Conservation (phyloP, 768 basidiomycete species). For the Tephrocybe sp. region DNA sequence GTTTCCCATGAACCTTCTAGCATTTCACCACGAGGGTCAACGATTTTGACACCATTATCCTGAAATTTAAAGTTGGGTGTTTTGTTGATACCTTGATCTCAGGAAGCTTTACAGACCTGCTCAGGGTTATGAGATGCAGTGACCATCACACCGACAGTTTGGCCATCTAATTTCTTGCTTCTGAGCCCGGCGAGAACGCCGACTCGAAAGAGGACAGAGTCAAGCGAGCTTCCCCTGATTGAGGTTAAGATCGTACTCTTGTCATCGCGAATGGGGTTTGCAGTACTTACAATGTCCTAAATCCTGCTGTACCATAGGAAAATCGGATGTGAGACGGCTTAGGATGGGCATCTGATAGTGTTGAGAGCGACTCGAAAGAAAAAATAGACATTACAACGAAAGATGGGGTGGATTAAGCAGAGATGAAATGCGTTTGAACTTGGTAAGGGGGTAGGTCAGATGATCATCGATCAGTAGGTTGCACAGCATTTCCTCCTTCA, state of each 20-base stretch:
- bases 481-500: constrained; percentile 9
- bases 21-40: constrained; percentile 98
- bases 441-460: neutral
- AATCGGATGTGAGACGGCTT: constrained; percentile 70
- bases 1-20: constrained; percentile 89
- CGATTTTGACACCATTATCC: constrained; percentile 99
- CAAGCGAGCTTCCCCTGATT: constrained; percentile 64
- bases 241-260: constrained; percentile 12
- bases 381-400: constrained; percentile 31
- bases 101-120: constrained; percentile 47
- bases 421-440: too few species aligned
- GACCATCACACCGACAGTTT: constrained; percentile 95
- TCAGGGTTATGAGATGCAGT: constrained; percentile 99
- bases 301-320: constrained; percentile 93
- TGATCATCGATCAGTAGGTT: neutral
- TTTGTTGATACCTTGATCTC: constrained; percentile 8
- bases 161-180: constrained; percentile 89
- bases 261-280: constrained; percentile 12
- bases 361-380: constrained; percentile 42
- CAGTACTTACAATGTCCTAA: constrained; percentile 75
- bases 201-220: constrained; percentile 92
- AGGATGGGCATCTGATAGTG: constrained; percentile 58
- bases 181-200: constrained; percentile 87
- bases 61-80: constrained; percentile 31
- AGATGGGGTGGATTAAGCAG: neutral